These are phyloP conservation scores for Pichia sp. DNA, from an alignment of 1,139 yeast species.

Conservation along the genomic window DNA sequence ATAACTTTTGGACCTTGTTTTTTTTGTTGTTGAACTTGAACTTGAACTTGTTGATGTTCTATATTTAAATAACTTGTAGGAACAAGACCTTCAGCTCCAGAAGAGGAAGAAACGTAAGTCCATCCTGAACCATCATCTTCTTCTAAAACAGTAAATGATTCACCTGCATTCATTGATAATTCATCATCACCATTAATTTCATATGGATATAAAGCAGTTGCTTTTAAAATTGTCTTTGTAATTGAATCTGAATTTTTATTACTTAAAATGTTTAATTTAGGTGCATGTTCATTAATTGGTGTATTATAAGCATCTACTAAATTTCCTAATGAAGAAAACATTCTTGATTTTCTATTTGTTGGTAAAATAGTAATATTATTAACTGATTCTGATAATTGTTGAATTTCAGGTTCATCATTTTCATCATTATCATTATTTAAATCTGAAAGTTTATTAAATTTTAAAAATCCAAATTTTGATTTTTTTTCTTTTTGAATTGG, in stretches of 20 bases:
- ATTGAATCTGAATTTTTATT: not conserved
- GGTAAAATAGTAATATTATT: conserved; percentile 13
- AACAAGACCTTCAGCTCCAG: conserved; percentile 64
- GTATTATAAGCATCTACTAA: conserved; percentile 16
- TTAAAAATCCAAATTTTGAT: conserved; percentile 49
- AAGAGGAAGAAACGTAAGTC: conserved; percentile 50
- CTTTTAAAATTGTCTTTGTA: conserved; percentile 22
- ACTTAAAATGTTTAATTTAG: conserved; percentile 10
- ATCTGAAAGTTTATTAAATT: conserved; percentile 15
- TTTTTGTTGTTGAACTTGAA: conserved; percentile 32
- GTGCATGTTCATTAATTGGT: conserved; percentile 6
- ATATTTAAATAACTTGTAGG: conserved; percentile 85
- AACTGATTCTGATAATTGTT: conserved; percentile 12
- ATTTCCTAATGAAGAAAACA: conserved; percentile 15
- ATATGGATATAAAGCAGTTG: conserved; percentile 61
- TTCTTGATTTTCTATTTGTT: conserved; percentile 15
- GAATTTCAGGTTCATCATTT: conserved; percentile 8
- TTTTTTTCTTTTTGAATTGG: conserved; percentile 44
- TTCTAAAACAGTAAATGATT: conserved; percentile 50
- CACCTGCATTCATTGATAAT: conserved; percentile 55
- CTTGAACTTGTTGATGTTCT: no score
- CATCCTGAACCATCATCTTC: conserved; percentile 92
- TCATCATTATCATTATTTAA: conserved; percentile 12
- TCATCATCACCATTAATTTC: conserved; percentile 74
- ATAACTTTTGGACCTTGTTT: conserved; percentile 65